Evolutionary conservation across 768 basidiomycete species (phyloP), one percentile per base, ranked within the genome.

Genomic region (Mrakia blollopis): DNA sequence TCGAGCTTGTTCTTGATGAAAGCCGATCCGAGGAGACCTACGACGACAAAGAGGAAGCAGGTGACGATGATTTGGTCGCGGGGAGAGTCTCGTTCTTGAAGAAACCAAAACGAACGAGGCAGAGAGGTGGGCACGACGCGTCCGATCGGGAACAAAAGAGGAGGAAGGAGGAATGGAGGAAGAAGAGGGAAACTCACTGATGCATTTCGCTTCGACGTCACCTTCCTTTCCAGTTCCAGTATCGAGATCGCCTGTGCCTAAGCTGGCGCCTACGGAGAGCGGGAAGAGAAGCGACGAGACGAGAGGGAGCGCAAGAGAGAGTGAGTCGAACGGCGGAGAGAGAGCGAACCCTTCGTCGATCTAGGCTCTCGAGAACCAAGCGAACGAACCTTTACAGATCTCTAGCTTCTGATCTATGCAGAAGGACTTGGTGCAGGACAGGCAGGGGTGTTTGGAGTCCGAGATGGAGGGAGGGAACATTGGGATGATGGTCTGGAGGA

Each of bases 351-450:
- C n/a, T 21, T 9, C 1, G 63, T 35, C 7, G 32, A 37, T 10
- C 9, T 13, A 8, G 9, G 21, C 6, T 21, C 63, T 16, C 21
- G 2, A 37, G 28, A n/a, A 65, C 63, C 35, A 32, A 69, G 79
- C 54, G 65, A 79, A 65, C 28, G 65, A 32, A 75, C 83, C 82
- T 75, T 82, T 80, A 79, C 85, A 96, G 62, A 93, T 95, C 23
- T 87, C 85, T 52, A 97, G 86, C 81, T 94, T 92, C 84, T 93
- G 94, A 82, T 96, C 92, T 74, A 94, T 86, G 85, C 94, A 97
- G 92, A 94, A 97, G 81, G 94, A 91, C 81, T 94, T 93, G 14
- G 93, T 96, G 83, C 94, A 97, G 8, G 92, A 91, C 35, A 94
- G 86, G 83, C 94, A 97, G 13, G 94, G 94, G 83, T 96, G 93